phyloP scores from a whole-genome alignment of 495 filamentous ascomycete genomes.

The Xylaria palmicola region DNA sequence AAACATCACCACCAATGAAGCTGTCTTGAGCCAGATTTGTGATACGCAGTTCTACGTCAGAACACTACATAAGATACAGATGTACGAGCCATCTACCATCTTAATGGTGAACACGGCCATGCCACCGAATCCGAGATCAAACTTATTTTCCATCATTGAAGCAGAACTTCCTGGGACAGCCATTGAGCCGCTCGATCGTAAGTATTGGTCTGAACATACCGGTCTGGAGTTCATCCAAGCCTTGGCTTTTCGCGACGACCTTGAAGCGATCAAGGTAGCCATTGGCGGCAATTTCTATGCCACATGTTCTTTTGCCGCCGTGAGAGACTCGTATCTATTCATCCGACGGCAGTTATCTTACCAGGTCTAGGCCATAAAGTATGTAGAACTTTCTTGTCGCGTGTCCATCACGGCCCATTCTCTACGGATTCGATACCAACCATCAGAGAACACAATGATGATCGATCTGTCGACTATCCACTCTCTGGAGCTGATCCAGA shows the following conservation, averaged over 20 bases:
- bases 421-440: conserved; percentile 79
- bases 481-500: conserved; percentile 87
- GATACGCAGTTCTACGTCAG: conserved; percentile 85
- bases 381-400: conserved; percentile 64
- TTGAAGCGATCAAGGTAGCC: conserved; percentile 73
- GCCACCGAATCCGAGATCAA: conserved; percentile 62
- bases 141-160: conserved; percentile 72
- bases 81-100: conserved; percentile 75
- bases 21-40: conserved; percentile 84
- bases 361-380: conserved; percentile 67
- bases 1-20: conserved; percentile 78
- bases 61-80: conserved; percentile 76
- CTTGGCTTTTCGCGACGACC: conserved; percentile 72
- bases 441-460: conserved; percentile 92
- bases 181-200: conserved; percentile 70
- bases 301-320: conserved; percentile 84
- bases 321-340: conserved; percentile 41
- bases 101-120: conserved; percentile 70
- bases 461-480: conserved; percentile 84
- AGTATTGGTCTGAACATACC: conserved; percentile 81
- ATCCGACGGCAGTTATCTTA: conserved; percentile 2
- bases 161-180: conserved; percentile 59
- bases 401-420: conserved; percentile 71
- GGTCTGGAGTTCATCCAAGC: conserved; percentile 78
- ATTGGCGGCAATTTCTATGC: conserved; percentile 87